Evolutionary conservation across 306 rosid species (phyloP).

Genomic region (Trifolium dubium): DNA sequence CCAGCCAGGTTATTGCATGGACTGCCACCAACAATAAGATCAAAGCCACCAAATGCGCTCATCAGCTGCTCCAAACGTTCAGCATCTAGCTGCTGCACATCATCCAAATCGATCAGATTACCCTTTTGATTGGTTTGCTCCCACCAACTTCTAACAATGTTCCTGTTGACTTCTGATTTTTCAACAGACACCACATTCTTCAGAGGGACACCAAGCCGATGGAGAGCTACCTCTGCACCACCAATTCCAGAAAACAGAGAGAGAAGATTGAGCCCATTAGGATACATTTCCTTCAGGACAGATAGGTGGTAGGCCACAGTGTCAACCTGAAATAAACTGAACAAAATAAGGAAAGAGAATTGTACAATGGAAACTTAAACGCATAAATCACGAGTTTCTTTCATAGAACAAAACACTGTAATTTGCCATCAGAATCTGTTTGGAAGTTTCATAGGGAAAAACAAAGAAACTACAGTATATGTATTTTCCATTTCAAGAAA

Average conservation of each 20-base stretch:
- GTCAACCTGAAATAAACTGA: conserved; percentile 72
- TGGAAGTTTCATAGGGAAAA: conserved; percentile 6
- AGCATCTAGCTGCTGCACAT: conserved; percentile 61
- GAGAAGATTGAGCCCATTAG: conserved; percentile 81
- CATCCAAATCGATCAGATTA: conserved; percentile 60
- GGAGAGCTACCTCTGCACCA: conserved; percentile 96
- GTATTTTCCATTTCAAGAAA: too few relatives aligned
- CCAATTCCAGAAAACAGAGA: conserved; percentile 97
- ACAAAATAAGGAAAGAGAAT: conserved; percentile 31
- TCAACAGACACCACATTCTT: conserved; percentile 87
- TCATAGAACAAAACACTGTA: background rate
- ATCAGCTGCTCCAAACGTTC: conserved; percentile 64
- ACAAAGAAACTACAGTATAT: background rate
- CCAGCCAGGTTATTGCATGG: conserved; percentile 96
- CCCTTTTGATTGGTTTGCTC: conserved; percentile 96
- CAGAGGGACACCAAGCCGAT: conserved; percentile 76
- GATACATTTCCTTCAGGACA: conserved; percentile 76
- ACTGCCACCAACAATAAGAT: conserved; percentile 92
- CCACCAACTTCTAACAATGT: conserved; percentile 92
- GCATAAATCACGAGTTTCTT: background rate
- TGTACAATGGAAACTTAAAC: conserved; percentile 10
- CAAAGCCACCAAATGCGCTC: conserved; percentile 72
- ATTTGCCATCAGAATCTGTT: conserved; percentile 3
- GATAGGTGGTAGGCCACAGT: conserved; percentile 94
- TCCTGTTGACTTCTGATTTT: conserved; percentile 74